These are phyloP conservation scores for Teunomyces tritomae DNA, from an alignment of 805 yeast genomes.

Conservation along the genomic window DNA sequence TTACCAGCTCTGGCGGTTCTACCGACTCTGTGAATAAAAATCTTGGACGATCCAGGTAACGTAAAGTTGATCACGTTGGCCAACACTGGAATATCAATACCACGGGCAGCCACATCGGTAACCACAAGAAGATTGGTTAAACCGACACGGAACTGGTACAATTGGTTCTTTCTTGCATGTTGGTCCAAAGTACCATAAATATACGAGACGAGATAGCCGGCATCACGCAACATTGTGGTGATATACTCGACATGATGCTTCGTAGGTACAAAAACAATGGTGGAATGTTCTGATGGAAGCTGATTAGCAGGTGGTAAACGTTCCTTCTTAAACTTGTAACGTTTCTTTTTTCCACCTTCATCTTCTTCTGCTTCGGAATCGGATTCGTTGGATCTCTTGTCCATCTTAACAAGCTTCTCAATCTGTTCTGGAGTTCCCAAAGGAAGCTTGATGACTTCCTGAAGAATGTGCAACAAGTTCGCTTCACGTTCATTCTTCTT, in stretches of 20 bases:
- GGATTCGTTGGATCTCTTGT: constrained; percentile 48
- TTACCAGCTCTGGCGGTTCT: constrained; percentile 99
- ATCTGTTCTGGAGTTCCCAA: constrained; percentile 69
- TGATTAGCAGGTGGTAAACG: constrained; percentile 77
- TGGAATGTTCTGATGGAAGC: constrained; percentile 79
- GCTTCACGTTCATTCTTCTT: constrained; percentile 90
- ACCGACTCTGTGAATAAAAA: constrained; percentile 96
- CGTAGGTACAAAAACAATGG: constrained; percentile 94
- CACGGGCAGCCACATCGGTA: constrained; percentile 98
- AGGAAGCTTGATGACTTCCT: constrained; percentile 83
- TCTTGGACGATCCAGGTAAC: constrained; percentile 87
- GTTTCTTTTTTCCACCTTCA: constrained; percentile 30
- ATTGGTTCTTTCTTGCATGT: constrained; percentile 86
- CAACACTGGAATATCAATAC: constrained; percentile 95
- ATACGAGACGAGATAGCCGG: constrained; percentile 85
- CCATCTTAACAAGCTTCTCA: constrained; percentile 48
- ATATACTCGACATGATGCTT: constrained; percentile 97
- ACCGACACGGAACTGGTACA: constrained; percentile 82
- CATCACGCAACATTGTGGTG: constrained; percentile 61
- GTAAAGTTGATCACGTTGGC: constrained; percentile 93
- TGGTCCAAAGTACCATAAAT: constrained; percentile 96
- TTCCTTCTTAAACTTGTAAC: constrained; percentile 45
- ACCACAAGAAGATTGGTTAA: constrained; percentile 85
- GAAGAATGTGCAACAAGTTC: constrained; percentile 69
- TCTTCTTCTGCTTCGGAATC: constrained; percentile 51